Base-by-base conservation (phyloP, 1,284 basidiomycete species). In the Malassezia arunalokei region DNA sequence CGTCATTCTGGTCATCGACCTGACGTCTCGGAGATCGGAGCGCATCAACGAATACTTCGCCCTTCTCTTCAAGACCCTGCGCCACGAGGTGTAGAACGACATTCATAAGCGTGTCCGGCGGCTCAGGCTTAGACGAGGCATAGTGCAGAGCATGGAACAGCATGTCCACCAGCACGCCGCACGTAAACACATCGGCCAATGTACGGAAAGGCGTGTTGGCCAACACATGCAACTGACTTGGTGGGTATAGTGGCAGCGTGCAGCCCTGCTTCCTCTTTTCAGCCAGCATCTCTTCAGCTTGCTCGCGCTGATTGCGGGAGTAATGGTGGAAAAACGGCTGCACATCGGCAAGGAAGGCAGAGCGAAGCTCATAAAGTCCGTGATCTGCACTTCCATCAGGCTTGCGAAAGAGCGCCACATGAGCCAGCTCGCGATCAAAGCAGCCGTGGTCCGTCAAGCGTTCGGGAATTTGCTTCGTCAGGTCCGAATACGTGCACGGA, bases 301-400 rank as follows among this genome's bases (percentile, higher is more conserved):
- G 87, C 66, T 95, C 88, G 40, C 90, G 81, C 69, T 90, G 86
- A 74, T 98, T 98, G 30, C 91, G 81, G 9, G 87, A 85, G 75
- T 94, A 98, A 69, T 96, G 90, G 71, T 85, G 87, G 78, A 92
- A 96, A 77, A 90, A 94, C 0, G 91, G 90, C 66, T 96, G 86
- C 58, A 98, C 84, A 60, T 95, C 85, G 58, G 83, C 83, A 70
- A 82, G 90, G 28, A 78, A 79, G 63, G 86, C 86, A 30, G 88
- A 82, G 67, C 84, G 85, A 54, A 98, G 80, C 63, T 90, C 84
- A 75, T 95, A 98, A 33, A 82, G 78, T 0, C 94, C 94, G 1
- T 80, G 79, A 62, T 94, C 89, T 2, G 82, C 78, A 0, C 79
- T 81, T 0, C 81, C 75, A 64, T 87, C 85, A 0, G 91, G 91